Evolutionary conservation across 169 alveolate genomes (phyloP).

Genomic region (Pseudocohnilembus persalinus): DNA sequence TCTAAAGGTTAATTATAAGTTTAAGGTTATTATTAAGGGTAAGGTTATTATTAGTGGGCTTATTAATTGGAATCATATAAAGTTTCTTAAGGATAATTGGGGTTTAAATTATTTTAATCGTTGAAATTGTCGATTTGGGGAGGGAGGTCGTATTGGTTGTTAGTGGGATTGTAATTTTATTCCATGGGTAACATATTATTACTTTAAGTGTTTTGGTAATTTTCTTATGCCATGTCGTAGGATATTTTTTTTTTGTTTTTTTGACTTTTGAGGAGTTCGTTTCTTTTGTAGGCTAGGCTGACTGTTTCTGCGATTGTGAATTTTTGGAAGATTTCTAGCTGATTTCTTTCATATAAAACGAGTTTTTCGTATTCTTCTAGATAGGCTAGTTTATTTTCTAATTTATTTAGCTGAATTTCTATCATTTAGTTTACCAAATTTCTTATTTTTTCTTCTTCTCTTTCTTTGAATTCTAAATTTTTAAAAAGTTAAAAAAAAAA

Average conservation of each 20-base stretch:
- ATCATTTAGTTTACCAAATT: constrained; percentile 19
- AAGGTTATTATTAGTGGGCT: too few species aligned
- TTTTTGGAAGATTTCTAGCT: constrained; percentile 27
- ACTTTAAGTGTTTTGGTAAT: not conserved
- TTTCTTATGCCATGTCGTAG: not conserved
- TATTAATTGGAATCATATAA: too few species aligned
- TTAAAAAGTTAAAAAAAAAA: not conserved
- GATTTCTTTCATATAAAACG: constrained; percentile 33
- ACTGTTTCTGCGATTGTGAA: constrained; percentile 26
- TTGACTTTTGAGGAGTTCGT: not conserved
- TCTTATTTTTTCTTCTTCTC: constrained; percentile 47
- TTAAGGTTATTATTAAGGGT: too few species aligned
- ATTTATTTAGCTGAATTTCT: constrained; percentile 40
- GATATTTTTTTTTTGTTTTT: not conserved
- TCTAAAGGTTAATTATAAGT: too few species aligned
- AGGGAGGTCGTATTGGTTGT: not conserved
- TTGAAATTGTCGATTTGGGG: not conserved
- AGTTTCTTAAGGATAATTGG: too few species aligned
- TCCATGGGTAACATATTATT: not conserved
- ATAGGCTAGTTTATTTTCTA: constrained; percentile 38
- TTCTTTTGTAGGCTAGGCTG: constrained; percentile 10
- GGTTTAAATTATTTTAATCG: not conserved
- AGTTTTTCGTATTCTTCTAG: constrained; percentile 47
- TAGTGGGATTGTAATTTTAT: not conserved
- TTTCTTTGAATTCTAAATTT: constrained; percentile 32